A percentile compares a stretch with the other conserved stretches of the same genome.
Conservation (phyloP, 2,329 filamentous ascomycete genomes). For the Aspergillus fijiensis region DNA sequence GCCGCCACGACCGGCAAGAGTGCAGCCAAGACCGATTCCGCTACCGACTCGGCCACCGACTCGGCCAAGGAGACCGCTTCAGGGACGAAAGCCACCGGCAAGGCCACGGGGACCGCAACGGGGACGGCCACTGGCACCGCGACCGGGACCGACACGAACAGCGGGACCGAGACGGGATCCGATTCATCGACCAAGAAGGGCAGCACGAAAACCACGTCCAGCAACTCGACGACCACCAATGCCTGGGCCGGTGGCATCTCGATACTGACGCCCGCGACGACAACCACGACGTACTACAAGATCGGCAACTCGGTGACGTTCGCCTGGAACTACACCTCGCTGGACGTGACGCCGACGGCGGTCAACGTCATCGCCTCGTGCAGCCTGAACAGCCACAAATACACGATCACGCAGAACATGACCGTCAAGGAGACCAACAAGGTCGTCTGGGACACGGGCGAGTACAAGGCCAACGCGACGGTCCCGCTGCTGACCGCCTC, state of each 20-base stretch:
- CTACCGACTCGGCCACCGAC: conserved; percentile 18
- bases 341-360: conserved; percentile 57
- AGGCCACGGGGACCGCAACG: conserved; percentile 13
- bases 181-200: conserved; percentile 24
- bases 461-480: conserved; percentile 51
- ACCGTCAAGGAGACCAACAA: conserved; percentile 53
- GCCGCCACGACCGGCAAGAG: conserved; percentile 14
- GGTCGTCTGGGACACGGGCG: conserved; percentile 61
- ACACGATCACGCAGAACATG: conserved; percentile 62
- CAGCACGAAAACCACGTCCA: conserved; percentile 33
- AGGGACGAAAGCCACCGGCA: conserved; percentile 6
- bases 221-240: conserved; percentile 51
- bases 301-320: conserved; percentile 63
- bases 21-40: conserved; percentile 19
- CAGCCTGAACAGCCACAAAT: conserved; percentile 57
- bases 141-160: conserved; percentile 18
- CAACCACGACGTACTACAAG: conserved; percentile 61
- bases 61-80: conserved; percentile 19
- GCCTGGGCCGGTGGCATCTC: conserved; percentile 59
- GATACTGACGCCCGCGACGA: conserved; percentile 59
- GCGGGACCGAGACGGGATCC: conserved; percentile 16
- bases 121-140: conserved; percentile 19
- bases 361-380: conserved; percentile 64
- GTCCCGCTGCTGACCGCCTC: conserved; percentile 57
- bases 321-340: conserved; percentile 67